These are phyloP conservation scores for Geranium incanum DNA, from an alignment of 441 rosid species.

Conservation along the genomic window DNA sequence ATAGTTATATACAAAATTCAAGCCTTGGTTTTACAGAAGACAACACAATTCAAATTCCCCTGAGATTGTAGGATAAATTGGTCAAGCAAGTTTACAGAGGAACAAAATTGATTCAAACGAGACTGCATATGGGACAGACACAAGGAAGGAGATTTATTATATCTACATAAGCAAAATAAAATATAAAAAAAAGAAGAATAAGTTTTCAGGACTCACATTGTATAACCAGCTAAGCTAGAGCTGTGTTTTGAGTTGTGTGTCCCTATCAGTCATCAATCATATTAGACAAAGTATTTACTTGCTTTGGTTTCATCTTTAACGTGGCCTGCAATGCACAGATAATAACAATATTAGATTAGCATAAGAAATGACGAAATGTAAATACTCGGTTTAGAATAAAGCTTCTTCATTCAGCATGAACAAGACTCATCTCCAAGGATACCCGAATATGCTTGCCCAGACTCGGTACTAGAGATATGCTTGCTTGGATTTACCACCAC, in stretches of 20 bases:
- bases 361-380: slow-evolving; percentile 3
- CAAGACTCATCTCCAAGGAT: slow-evolving; percentile 16
- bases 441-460: slow-evolving; percentile 24
- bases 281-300: background rate
- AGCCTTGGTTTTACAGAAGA: background rate
- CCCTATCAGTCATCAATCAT: background rate
- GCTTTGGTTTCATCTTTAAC: slow-evolving; percentile 11
- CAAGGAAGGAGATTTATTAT: background rate
- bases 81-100: background rate
- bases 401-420: background rate
- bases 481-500: slow-evolving; percentile 28
- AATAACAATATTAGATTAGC: background rate
- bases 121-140: background rate
- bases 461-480: slow-evolving; percentile 16
- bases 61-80: background rate
- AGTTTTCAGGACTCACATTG: background rate
- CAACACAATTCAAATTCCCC: background rate
- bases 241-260: slow-evolving; percentile 1
- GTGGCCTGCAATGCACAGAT: background rate
- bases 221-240: background rate
- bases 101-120: background rate
- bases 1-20: background rate
- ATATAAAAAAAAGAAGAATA: background rate
- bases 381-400: background rate
- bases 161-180: background rate